These are phyloP conservation scores for Lactarius evosmus DNA, from an alignment of 768 basidiomycete species.

Conservation along the genomic window DNA sequence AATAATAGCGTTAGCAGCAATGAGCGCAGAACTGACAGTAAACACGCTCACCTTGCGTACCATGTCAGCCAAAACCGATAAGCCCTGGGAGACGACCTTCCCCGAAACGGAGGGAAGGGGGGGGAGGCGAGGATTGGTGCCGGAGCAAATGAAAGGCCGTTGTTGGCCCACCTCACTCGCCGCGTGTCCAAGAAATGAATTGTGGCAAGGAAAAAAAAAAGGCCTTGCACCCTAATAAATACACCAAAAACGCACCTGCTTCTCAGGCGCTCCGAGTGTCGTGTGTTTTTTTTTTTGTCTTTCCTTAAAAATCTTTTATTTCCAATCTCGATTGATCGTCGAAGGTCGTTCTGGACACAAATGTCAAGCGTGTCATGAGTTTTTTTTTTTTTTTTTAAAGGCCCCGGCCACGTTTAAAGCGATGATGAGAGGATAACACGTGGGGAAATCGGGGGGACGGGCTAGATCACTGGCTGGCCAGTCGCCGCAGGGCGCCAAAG, in stretches of 20 bases:
- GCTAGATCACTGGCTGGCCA: not conserved
- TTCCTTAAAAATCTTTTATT: not conserved
- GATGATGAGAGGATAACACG: not conserved
- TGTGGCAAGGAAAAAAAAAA: constrained; percentile 2
- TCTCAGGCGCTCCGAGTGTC: constrained; percentile 4
- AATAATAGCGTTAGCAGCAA: not conserved
- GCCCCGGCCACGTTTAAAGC: constrained; percentile 6
- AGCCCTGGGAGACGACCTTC: constrained; percentile 1
- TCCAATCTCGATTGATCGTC: constrained; percentile 15
- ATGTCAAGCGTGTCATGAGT: not conserved
- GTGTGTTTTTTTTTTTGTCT: not conserved
- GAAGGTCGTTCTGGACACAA: constrained; percentile 8
- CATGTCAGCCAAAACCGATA: not conserved
- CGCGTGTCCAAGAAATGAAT: constrained; percentile 4
- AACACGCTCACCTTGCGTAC: not conserved
- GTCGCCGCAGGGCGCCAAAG: not conserved
- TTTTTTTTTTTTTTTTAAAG: not conserved
- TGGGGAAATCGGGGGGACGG: not conserved
- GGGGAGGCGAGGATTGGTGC: not conserved
- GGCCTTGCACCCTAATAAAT: not conserved
- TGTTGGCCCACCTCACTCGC: not conserved
- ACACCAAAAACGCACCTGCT: not conserved
- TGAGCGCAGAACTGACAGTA: not conserved
- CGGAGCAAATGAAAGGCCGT: constrained; percentile 14
- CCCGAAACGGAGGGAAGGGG: constrained; percentile 9